Conservation (phyloP, 2,329 filamentous ascomycete species). For the Aspergillus vadensis region DNA sequence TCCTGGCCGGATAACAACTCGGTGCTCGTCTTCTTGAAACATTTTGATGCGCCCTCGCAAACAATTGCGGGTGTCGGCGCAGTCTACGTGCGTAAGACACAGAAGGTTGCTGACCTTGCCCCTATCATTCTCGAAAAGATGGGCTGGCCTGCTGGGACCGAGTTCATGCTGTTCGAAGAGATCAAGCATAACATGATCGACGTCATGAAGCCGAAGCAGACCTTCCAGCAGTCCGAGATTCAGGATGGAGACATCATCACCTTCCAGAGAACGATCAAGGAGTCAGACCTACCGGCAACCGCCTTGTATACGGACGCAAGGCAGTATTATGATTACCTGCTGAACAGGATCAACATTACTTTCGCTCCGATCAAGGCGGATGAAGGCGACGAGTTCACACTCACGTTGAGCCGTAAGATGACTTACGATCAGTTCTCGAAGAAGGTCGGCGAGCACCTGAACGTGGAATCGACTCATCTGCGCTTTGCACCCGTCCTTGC, state of each 20-base stretch:
- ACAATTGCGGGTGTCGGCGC: conserved; percentile 75
- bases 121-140: conserved; percentile 78
- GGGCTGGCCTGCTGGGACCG: conserved; percentile 78
- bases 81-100: conserved; percentile 82
- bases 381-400: conserved; percentile 67
- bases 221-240: conserved; percentile 86
- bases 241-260: conserved; percentile 97
- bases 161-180: conserved; percentile 83
- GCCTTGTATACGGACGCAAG: conserved; percentile 67
- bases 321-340: conserved; percentile 89
- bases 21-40: conserved; percentile 88
- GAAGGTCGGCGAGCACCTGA: conserved; percentile 76
- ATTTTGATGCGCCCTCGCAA: conserved; percentile 80
- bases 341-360: conserved; percentile 76
- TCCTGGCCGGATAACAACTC: conserved; percentile 64
- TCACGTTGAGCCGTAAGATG: conserved; percentile 84
- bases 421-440: conserved; percentile 83
- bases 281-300: conserved; percentile 41
- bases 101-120: conserved; percentile 82
- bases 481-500: conserved; percentile 87
- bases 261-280: conserved; percentile 70
- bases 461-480: conserved; percentile 79
- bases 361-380: conserved; percentile 66
- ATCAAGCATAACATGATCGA: conserved; percentile 99
- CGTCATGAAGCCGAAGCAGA: conserved; percentile 84